Evolutionary conservation across 2,329 filamentous ascomycete species (phyloP).

Genomic region (Apiospora aurea): DNA sequence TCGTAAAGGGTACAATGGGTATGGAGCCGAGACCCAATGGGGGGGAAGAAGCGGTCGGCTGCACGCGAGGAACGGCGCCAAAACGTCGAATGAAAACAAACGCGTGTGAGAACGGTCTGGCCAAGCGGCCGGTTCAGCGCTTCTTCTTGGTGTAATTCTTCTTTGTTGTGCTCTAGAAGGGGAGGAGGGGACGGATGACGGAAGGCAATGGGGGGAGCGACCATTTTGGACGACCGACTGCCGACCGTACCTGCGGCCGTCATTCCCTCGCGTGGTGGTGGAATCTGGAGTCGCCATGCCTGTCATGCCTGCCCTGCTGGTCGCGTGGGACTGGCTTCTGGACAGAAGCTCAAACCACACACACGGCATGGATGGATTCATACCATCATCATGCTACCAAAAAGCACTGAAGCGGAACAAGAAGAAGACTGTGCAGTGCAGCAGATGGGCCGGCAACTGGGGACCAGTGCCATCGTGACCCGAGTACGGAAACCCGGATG

Average conservation of each 20-base stretch:
- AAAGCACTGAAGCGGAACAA: not conserved
- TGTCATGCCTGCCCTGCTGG: not conserved
- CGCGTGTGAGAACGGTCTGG: constrained; percentile 10
- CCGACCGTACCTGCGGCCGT: constrained; percentile 8
- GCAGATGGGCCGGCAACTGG: not conserved
- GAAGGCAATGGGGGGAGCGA: not conserved
- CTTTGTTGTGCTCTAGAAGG: not conserved
- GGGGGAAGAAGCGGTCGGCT: constrained; percentile 6
- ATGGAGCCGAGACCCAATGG: constrained; percentile 16
- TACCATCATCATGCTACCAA: not conserved
- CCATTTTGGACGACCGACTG: not conserved
- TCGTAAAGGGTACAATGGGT: not conserved
- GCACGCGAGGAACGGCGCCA: not conserved
- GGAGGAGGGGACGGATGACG: not conserved
- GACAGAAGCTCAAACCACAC: not conserved
- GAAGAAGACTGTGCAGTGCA: constrained; percentile 1
- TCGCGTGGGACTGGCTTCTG: not conserved
- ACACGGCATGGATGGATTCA: not conserved
- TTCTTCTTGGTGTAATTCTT: not conserved
- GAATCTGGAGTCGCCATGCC: not conserved
- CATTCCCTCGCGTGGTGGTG: constrained; percentile 2
- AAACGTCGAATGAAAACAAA: constrained; percentile 16
- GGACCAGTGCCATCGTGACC: constrained; percentile 13
- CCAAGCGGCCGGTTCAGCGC: not conserved
- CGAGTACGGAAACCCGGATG: constrained; percentile 16